phyloP scores from a whole-genome alignment of 305 asterid species.

The Fraxinus xanthoxyloides region DNA sequence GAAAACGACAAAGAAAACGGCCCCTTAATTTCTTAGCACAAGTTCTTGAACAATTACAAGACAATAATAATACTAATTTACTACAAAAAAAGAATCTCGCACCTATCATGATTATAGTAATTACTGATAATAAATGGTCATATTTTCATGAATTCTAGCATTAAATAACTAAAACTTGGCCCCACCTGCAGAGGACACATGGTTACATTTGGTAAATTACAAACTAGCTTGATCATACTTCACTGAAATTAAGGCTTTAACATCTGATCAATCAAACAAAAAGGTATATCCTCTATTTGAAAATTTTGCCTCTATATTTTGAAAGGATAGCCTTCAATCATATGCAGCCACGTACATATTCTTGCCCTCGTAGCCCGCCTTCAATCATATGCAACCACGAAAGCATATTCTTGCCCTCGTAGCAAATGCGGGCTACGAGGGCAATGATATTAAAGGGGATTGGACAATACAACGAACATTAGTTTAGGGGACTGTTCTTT shows the following conservation, averaged over 20 bases:
- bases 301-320: slow-evolving; percentile 67
- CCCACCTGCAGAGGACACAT: too few relatives aligned
- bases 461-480: too few relatives aligned
- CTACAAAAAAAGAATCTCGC: neutral
- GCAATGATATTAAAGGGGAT: too few relatives aligned
- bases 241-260: neutral
- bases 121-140: neutral
- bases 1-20: neutral
- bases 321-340: slow-evolving; percentile 87
- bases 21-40: neutral
- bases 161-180: neutral
- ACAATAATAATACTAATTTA: neutral
- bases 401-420: too few relatives aligned
- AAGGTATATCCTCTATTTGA: neutral
- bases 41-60: neutral
- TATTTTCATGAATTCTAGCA: neutral
- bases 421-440: too few relatives aligned
- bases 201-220: too few relatives aligned
- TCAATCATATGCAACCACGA: too few relatives aligned
- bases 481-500: too few relatives aligned
- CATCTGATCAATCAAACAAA: neutral
- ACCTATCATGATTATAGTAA: neutral
- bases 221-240: neutral
- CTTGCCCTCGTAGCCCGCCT: slow-evolving; percentile 82
- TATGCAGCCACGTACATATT: slow-evolving; percentile 89